A percentile compares a stretch with the other conserved stretches of the same genome.
These are phyloP conservation scores for Brassica balearica DNA, from an alignment of 441 rosid species.

Conservation along the genomic window DNA sequence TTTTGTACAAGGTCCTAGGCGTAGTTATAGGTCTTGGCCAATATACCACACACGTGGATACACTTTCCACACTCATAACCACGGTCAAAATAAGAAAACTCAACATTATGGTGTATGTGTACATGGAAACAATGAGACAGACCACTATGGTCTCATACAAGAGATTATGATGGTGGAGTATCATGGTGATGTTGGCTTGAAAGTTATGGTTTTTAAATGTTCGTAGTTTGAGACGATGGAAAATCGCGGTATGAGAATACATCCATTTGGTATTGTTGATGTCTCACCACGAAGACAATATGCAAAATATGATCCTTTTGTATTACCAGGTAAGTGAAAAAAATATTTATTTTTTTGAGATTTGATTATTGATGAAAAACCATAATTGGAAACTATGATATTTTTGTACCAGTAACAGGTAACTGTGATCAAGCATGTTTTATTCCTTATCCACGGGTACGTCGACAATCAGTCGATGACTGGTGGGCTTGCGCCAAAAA, in stretches of 20 bases:
- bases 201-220: neutral
- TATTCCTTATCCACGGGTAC: neutral
- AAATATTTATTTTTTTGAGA: neutral
- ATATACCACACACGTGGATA: too few relatives aligned
- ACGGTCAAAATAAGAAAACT: too few relatives aligned
- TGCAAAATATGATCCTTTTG: neutral
- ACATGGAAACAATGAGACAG: too few relatives aligned
- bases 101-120: too few relatives aligned
- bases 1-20: too few relatives aligned
- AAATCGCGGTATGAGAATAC: neutral
- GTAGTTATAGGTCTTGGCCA: too few relatives aligned
- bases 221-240: neutral
- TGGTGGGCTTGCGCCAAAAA: neutral
- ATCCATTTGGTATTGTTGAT: neutral
- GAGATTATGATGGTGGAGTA: too few relatives aligned
- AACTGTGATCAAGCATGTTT: neutral
- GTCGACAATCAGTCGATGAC: neutral
- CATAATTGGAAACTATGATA: neutral
- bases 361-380: neutral
- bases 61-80: too few relatives aligned
- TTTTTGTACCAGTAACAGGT: neutral
- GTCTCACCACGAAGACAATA: neutral
- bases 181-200: neutral
- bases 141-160: too few relatives aligned
- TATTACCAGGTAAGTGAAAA: too few relatives aligned